phyloP scores from a whole-genome alignment of 2,329 filamentous ascomycete genomes.

The Aspergillus quadrilineatus region DNA sequence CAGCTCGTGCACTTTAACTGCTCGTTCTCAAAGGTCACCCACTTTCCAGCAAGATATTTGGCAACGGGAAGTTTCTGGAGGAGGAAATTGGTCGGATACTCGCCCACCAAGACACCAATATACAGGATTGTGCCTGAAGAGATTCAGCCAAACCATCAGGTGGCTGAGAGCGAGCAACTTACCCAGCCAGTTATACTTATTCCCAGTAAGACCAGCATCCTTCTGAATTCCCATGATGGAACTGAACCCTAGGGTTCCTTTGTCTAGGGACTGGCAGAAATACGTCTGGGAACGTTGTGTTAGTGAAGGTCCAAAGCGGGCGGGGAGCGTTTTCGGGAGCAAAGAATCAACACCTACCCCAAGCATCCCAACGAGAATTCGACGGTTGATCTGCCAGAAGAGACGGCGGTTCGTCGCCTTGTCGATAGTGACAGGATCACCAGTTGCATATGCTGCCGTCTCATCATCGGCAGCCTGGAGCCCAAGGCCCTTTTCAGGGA shows the following conservation, averaged over 20 bases:
- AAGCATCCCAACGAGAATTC: conserved; percentile 13
- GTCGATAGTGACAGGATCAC: conserved; percentile 13
- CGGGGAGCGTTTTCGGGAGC: no score
- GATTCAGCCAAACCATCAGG: background rate
- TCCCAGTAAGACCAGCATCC: conserved; percentile 41
- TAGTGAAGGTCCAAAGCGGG: no score
- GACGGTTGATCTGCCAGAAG: conserved; percentile 20
- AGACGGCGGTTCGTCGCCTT: conserved; percentile 19
- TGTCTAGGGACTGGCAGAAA: conserved; percentile 24
- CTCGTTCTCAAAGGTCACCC: background rate
- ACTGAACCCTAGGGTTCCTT: conserved; percentile 22
- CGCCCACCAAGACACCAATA: conserved; percentile 52
- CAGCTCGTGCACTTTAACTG: no score
- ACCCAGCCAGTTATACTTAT: conserved; percentile 32
- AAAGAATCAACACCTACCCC: background rate
- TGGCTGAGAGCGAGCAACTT: conserved; percentile 5
- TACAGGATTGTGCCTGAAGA: conserved; percentile 52
- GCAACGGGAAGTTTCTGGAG: conserved; percentile 50
- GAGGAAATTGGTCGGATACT: conserved; percentile 52
- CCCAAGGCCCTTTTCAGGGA: background rate
- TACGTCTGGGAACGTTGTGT: conserved; percentile 14
- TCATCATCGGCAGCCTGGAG: background rate
- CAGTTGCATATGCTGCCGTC: conserved; percentile 1
- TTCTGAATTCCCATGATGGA: conserved; percentile 28
- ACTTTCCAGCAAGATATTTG: conserved; percentile 49